Percentiles rank a stretch among this genome's conserved stretches.
phyloP scores from a whole-genome alignment of 2,329 filamentous ascomycete species.

The Phoma sp. region DNA sequence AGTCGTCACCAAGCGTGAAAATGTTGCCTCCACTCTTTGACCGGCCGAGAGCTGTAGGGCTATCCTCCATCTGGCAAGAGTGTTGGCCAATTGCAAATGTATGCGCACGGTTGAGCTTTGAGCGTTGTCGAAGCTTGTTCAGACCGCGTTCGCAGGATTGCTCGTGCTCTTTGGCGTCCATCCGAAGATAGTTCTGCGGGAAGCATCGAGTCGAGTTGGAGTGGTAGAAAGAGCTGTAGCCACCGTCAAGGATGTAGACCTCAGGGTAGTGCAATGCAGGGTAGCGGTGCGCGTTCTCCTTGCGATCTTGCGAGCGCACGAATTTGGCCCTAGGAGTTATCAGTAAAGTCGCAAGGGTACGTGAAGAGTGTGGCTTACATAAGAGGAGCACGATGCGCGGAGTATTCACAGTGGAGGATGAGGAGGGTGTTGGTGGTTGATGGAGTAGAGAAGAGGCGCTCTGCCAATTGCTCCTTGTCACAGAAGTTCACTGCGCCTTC shows the following conservation, averaged over 20 bases:
- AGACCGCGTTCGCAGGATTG: slow-evolving; percentile 93
- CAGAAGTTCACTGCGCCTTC: slow-evolving; percentile 94
- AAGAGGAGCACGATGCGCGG: slow-evolving; percentile 90
- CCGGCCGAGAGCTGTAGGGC: slow-evolving; percentile 58
- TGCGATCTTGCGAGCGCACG: slow-evolving; percentile 86
- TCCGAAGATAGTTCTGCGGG: slow-evolving; percentile 95
- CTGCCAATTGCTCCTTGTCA: slow-evolving; percentile 86
- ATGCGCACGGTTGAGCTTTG: slow-evolving; percentile 83
- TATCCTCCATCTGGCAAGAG: slow-evolving; percentile 65
- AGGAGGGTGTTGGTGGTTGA: slow-evolving; percentile 78
- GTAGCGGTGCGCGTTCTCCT: slow-evolving; percentile 83
- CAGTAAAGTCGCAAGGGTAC: slow-evolving; percentile 15
- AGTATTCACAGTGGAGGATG: slow-evolving; percentile 98
- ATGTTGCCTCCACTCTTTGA: slow-evolving; percentile 42
- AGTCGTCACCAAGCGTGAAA: slow-evolving; percentile 41
- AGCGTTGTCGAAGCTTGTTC: slow-evolving; percentile 87
- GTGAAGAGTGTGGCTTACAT: slow-evolving; percentile 62
- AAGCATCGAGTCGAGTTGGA: slow-evolving; percentile 82
- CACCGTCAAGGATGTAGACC: slow-evolving; percentile 94
- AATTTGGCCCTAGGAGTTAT: slow-evolving; percentile 71
- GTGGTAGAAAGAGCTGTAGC: slow-evolving; percentile 91
- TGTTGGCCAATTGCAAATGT: slow-evolving; percentile 94
- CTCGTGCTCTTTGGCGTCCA: slow-evolving; percentile 91
- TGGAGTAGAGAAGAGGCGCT: slow-evolving; percentile 70
- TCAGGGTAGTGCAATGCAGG: slow-evolving; percentile 93